Base-by-base conservation (phyloP, 208 protist species). In the Crithidia expoeki region DNA sequence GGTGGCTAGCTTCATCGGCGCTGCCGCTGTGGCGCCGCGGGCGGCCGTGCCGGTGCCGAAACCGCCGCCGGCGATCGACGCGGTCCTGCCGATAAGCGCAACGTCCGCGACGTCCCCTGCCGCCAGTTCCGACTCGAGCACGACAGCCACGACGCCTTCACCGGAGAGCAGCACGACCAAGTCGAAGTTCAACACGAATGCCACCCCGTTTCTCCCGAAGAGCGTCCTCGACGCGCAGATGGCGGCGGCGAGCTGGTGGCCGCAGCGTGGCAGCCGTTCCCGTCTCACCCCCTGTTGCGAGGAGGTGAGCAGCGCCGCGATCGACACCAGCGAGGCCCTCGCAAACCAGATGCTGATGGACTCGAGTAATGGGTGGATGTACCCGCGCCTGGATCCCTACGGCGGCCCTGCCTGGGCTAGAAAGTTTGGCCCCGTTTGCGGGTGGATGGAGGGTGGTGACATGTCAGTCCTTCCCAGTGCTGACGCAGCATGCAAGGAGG, bases 61-160 rank as follows among this genome's bases (percentile, higher is more conserved):
- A 57, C 71, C 71, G 19, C 71, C 63, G 40, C 71, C 40, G 19
- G 59, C 63, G 12, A 71, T 76, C 33, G 71, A 76, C 38, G 30
- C 28, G 16, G 30, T 47, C 19, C 28, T 70, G 27, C 42, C 34
- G 17, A 32, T 38, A 9, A 17, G 10, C 25, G 5, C 27, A 12
- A 25, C 30, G 32, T 21, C 44, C 11, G 60, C 2, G 6, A 38
- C 27, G 6, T 40, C 51, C 2, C 49, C 28, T 27, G 64, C 52
- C 3, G 64, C 10, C 27, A 55, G 64, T 40, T 61, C 47, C 0
- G 64, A 33, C 19, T 25, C 53, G 4, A 58, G 42, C 25, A 63
- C 53, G n/a, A 36, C 47, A 19, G 28, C 21, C 19, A 68, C 51
- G 19, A 64, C 50, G 19, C 49, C 61, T 0, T 68, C 53, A 23